Conservation (phyloP, 2,329 filamentous ascomycete species). For the Apiospora phragmitis region DNA sequence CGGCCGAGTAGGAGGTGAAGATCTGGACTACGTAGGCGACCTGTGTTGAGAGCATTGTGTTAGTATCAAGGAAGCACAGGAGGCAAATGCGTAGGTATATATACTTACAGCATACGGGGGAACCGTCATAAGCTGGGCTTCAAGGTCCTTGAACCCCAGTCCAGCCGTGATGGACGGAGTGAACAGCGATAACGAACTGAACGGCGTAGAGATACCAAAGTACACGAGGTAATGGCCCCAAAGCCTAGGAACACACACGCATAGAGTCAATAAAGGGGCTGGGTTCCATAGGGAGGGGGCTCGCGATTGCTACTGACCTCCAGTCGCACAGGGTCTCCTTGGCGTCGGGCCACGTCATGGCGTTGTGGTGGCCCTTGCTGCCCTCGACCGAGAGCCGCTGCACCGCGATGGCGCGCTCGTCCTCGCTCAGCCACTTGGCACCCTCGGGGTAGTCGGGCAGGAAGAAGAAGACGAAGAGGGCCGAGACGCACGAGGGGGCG, state of each 20-base stretch:
- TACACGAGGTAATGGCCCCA: conserved; percentile 64
- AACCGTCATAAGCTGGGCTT: conserved; percentile 65
- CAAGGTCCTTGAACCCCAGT: conserved; percentile 27
- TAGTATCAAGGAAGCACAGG: not conserved
- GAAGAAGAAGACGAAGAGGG: conserved; percentile 54
- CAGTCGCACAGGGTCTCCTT: conserved; percentile 65
- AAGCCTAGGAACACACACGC: conserved; percentile 37
- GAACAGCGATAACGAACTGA: conserved; percentile 37
- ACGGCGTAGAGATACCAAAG: conserved; percentile 31
- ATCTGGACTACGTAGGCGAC: conserved; percentile 28
- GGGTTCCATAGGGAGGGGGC: not conserved
- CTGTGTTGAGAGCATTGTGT: not conserved
- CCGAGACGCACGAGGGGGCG: conserved; percentile 47
- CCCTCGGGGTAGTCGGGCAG: conserved; percentile 67
- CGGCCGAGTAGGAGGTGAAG: conserved; percentile 58
- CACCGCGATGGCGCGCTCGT: conserved; percentile 57
- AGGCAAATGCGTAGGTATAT: not conserved
- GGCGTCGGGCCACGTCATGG: conserved; percentile 66
- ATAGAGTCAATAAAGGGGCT: not conserved
- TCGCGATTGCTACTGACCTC: conserved; percentile 25
- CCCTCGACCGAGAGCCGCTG: conserved; percentile 43
- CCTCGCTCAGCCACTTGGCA: conserved; percentile 57
- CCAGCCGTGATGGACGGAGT: conserved; percentile 58
- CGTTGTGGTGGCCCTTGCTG: conserved; percentile 58
- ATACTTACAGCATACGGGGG: conserved; percentile 55